Evolutionary conservation across 306 rosid genomes (phyloP).

Genomic region (Glycine soja): DNA sequence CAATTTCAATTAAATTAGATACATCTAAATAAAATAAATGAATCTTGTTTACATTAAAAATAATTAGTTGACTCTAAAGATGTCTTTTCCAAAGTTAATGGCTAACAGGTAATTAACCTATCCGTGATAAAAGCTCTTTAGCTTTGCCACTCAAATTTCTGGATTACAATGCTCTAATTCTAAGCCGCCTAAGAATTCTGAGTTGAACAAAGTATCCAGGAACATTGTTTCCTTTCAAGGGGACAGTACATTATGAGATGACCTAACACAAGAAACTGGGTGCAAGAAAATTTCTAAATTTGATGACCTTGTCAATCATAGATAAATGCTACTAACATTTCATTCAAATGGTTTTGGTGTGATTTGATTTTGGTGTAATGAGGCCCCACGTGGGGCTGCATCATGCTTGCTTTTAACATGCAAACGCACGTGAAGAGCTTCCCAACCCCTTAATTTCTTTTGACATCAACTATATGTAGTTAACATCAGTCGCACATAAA

Average conservation of each 20-base stretch:
- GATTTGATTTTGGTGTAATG: not conserved
- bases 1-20: not conserved
- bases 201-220: conserved; percentile 17
- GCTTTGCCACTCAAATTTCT: not conserved
- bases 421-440: not conserved
- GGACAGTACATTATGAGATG: conserved; percentile 41
- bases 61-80: not conserved
- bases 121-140: not conserved
- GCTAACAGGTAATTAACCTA: not conserved
- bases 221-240: conserved; percentile 36
- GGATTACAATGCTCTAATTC: not conserved
- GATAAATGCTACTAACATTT: conserved; percentile 9
- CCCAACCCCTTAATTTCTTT: conserved; percentile 15
- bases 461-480: not conserved
- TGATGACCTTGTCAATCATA: conserved; percentile 23
- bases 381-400: conserved; percentile 27
- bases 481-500: conserved; percentile 2
- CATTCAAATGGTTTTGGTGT: conserved; percentile 6
- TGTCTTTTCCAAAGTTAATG: conserved; percentile 1
- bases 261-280: conserved; percentile 33
- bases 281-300: not conserved
- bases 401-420: not conserved
- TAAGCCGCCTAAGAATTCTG: too few relatives aligned
- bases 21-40: not conserved
- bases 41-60: not conserved